phyloP scores from a whole-genome alignment of 768 basidiomycete species.

The Leccinum variicolor region DNA sequence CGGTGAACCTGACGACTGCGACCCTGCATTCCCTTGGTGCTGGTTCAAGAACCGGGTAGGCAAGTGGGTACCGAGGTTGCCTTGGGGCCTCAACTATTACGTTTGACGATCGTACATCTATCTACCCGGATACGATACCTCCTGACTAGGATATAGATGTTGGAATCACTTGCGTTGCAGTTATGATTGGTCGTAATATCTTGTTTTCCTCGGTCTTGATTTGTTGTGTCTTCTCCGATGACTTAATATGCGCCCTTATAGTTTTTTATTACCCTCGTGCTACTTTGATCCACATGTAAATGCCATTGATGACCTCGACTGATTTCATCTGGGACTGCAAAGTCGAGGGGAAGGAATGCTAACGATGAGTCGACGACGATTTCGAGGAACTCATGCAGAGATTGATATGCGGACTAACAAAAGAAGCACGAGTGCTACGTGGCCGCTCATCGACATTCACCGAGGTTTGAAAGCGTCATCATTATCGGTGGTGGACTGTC shows the following conservation, averaged over 20 bases:
- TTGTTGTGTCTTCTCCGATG: conserved; percentile 16
- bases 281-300: neutral
- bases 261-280: neutral
- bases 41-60: conserved; percentile 17
- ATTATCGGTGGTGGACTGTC: no score
- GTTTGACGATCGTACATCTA: conserved; percentile 6
- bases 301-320: neutral
- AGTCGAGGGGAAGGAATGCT: no score
- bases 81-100: conserved; percentile 24
- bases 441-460: no score
- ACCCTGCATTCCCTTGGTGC: conserved; percentile 20
- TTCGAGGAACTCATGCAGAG: no score
- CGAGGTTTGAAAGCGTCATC: no score
- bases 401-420: no score
- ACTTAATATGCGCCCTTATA: conserved; percentile 10
- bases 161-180: neutral
- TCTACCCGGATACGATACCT: conserved; percentile 15
- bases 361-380: no score
- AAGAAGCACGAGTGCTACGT: no score
- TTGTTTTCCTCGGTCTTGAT: neutral
- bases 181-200: neutral
- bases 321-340: no score
- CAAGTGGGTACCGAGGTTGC: conserved; percentile 21
- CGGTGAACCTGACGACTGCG: conserved; percentile 32
- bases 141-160: conserved; percentile 5